A percentile compares a stretch with the other conserved stretches of the same genome.
Evolutionary conservation across 176 grass and related monocot genomes (phyloP).

Genomic region (Stipa capillata): DNA sequence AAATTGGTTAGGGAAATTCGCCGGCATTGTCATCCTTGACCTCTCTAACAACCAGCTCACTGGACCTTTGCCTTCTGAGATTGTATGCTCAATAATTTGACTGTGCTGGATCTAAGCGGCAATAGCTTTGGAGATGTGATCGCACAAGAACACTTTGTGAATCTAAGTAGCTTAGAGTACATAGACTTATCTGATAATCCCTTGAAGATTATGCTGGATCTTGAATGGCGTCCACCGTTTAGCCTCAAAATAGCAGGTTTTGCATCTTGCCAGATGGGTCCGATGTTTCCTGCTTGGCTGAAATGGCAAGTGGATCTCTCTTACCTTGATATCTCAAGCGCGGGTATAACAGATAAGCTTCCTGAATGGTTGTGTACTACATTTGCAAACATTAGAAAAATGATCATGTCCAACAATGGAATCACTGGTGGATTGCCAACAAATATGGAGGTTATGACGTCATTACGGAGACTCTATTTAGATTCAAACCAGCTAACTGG

Average conservation of each 20-base stretch:
- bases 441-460: neutral
- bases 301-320: neutral
- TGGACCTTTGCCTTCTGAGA: constrained; percentile 10
- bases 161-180: neutral
- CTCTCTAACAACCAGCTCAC: constrained; percentile 5
- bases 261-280: constrained; percentile 15
- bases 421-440: neutral
- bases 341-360: constrained; percentile 1
- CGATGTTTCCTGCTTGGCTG: constrained; percentile 27
- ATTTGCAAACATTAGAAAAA: neutral
- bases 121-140: neutral
- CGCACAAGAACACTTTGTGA: neutral
- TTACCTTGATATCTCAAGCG: neutral
- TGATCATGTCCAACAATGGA: neutral
- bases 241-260: neutral
- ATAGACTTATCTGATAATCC: neutral
- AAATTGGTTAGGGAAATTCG: neutral
- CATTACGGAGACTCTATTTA: neutral
- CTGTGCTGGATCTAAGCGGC: neutral
- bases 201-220: neutral
- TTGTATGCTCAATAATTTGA: neutral
- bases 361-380: constrained; percentile 23
- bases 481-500: constrained; percentile 14
- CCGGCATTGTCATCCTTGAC: constrained; percentile 4
- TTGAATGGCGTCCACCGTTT: constrained; percentile 18